A percentile compares a stretch with the other conserved stretches of the same genome.
Evolutionary conservation across 163 green algal species (phyloP).

Genomic region (Scenedesmus sp.): DNA sequence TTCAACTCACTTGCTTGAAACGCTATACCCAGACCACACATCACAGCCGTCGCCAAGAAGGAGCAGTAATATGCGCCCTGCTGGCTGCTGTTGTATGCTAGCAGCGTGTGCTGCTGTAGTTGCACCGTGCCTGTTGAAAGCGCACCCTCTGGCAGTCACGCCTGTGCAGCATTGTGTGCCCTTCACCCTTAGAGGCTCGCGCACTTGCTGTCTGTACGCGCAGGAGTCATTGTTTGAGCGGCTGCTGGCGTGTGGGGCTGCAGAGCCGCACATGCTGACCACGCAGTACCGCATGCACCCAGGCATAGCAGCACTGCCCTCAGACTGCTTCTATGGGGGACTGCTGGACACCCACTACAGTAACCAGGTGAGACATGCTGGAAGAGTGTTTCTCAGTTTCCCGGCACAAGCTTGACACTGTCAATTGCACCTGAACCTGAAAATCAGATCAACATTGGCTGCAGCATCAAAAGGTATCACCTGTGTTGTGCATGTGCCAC

Average conservation of each 20-base stretch:
- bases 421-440: not conserved
- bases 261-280: constrained; percentile 73
- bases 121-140: too few species aligned
- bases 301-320: constrained; percentile 82
- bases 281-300: constrained; percentile 96
- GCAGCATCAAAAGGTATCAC: not conserved
- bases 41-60: too few species aligned
- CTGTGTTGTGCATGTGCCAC: not conserved
- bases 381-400: too few species aligned
- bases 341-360: constrained; percentile 57
- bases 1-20: too few species aligned
- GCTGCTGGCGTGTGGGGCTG: constrained; percentile 24
- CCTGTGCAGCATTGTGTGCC: not conserved
- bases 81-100: too few species aligned
- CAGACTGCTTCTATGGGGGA: constrained; percentile 55
- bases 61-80: too few species aligned
- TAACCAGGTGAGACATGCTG: not conserved
- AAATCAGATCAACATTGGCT: too few species aligned
- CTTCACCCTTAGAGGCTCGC: not conserved
- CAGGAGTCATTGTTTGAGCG: constrained; percentile 53
- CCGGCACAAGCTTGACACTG: not conserved
- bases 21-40: too few species aligned
- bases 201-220: not conserved
- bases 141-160: too few species aligned
- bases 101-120: too few species aligned